Evolutionary conservation across 306 rosid species (phyloP).

Genomic region (Medicago arabica): DNA sequence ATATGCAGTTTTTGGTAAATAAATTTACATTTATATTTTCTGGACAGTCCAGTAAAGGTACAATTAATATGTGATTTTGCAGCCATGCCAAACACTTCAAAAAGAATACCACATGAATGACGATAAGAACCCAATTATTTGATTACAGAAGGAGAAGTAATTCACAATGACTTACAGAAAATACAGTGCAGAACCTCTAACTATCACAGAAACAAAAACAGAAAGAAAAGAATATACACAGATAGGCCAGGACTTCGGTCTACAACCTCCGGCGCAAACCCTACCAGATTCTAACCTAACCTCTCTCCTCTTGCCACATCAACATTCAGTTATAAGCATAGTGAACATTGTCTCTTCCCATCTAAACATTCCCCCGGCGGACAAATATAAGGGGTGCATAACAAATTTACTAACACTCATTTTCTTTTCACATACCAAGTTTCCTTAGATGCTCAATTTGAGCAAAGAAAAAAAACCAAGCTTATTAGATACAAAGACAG

Average conservation of each 20-base stretch:
- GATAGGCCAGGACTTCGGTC: background rate
- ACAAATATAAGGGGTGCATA: background rate
- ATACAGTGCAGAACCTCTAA: constrained; percentile 6
- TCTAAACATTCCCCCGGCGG: background rate
- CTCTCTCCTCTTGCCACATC: background rate
- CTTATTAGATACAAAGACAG: constrained; percentile 1
- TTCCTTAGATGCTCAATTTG: constrained; percentile 8
- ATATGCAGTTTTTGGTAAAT: background rate
- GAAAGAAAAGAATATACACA: background rate
- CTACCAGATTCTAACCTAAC: background rate
- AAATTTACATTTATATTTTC: constrained; percentile 25
- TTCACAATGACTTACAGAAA: background rate
- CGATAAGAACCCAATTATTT: constrained; percentile 2
- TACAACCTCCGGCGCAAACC: background rate
- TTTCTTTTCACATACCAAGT: background rate
- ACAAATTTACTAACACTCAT: background rate
- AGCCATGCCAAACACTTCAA: background rate
- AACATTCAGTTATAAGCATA: background rate
- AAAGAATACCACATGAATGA: background rate
- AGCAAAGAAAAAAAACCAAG: background rate
- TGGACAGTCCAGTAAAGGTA: constrained; percentile 14
- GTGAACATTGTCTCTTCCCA: background rate
- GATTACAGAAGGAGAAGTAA: background rate
- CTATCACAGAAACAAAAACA: background rate
- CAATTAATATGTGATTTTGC: background rate